Evolutionary conservation across 768 basidiomycete species (phyloP).

Genomic region (Calocybe gangraenosa): DNA sequence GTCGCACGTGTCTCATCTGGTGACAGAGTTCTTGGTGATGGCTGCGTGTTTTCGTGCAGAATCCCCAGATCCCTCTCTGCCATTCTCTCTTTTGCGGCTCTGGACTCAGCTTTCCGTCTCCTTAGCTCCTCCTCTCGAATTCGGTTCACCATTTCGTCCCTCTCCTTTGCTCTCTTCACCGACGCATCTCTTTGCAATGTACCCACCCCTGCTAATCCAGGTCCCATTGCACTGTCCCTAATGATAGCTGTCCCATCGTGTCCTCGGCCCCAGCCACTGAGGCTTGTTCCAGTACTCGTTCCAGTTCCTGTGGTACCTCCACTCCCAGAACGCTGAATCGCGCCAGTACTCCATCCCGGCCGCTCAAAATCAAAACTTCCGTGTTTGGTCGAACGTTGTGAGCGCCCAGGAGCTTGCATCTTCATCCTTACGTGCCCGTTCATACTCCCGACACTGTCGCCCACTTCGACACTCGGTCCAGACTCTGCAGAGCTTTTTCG

Average conservation of each 20-base stretch:
- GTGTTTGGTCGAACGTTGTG: conserved; percentile 48
- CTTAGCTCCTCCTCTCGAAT: conserved; percentile 17
- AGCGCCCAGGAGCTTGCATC: conserved; percentile 6
- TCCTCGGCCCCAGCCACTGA: conserved; percentile 21
- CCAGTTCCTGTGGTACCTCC: conserved; percentile 29
- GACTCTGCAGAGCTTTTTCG: conserved; percentile 33
- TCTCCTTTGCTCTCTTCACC: conserved; percentile 34
- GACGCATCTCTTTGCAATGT: conserved; percentile 39
- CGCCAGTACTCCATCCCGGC: conserved; percentile 40
- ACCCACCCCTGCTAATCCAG: conserved; percentile 42
- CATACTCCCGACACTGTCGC: conserved; percentile 23
- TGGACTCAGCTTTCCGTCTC: conserved; percentile 12
- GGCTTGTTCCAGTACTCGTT: conserved; percentile 27
- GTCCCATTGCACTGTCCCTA: conserved; percentile 34
- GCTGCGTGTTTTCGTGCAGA: conserved; percentile 22
- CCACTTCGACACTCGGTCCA: conserved; percentile 25
- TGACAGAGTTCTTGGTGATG: background rate
- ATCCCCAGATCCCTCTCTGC: conserved; percentile 25
- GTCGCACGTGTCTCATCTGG: conserved; percentile 19
- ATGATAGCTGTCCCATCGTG: conserved; percentile 10
- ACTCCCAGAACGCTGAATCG: conserved; percentile 44
- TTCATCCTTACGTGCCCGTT: conserved; percentile 16
- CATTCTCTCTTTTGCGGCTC: conserved; percentile 13
- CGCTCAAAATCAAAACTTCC: conserved; percentile 78
- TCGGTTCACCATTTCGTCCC: conserved; percentile 26